Evolutionary conservation across 768 basidiomycete genomes (phyloP).

Genomic region (Candolleomyces aberdarensis): DNA sequence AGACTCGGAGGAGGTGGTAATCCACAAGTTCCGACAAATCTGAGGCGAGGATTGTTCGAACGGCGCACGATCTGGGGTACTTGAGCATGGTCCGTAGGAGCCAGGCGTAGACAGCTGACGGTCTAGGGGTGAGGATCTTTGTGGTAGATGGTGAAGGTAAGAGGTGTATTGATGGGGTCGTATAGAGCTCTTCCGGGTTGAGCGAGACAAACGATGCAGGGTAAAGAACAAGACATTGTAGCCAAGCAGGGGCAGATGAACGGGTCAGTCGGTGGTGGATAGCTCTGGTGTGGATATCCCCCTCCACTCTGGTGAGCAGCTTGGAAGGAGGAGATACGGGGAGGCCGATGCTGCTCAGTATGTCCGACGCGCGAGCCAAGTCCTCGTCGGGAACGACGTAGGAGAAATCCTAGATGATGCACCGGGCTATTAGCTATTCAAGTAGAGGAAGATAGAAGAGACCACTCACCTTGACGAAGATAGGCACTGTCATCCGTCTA

Average conservation of each 20-base stretch:
- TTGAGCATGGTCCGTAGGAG: constrained; percentile 27
- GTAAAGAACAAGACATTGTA: constrained; percentile 16
- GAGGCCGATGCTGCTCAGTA: constrained; percentile 20
- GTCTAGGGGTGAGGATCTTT: constrained; percentile 23
- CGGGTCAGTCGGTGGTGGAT: constrained; percentile 19
- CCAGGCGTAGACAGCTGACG: constrained; percentile 30
- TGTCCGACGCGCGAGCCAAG: constrained; percentile 17
- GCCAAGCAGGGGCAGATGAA: constrained; percentile 9
- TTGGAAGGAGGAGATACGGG: constrained; percentile 18
- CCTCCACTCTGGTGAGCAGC: constrained; percentile 14
- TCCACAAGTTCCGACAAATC: constrained; percentile 33
- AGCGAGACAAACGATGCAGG: constrained; percentile 24
- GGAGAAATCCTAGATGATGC: constrained; percentile 18
- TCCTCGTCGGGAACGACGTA: constrained; percentile 22
- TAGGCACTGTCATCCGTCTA: constrained; percentile 24
- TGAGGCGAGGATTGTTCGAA: constrained; percentile 20
- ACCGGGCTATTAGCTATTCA: neutral
- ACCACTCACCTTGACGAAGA: constrained; percentile 17
- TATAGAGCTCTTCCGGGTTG: constrained; percentile 17
- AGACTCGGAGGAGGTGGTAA: constrained; percentile 26
- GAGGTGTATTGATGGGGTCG: constrained; percentile 13
- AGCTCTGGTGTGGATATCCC: constrained; percentile 22
- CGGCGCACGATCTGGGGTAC: constrained; percentile 20
- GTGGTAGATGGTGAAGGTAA: constrained; percentile 13
- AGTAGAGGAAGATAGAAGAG: neutral